A percentile compares a stretch with the other conserved stretches of the same genome.
These are phyloP conservation scores for Chaetomiaceae sp. DNA, from an alignment of 2,329 filamentous ascomycete species.

Conservation along the genomic window DNA sequence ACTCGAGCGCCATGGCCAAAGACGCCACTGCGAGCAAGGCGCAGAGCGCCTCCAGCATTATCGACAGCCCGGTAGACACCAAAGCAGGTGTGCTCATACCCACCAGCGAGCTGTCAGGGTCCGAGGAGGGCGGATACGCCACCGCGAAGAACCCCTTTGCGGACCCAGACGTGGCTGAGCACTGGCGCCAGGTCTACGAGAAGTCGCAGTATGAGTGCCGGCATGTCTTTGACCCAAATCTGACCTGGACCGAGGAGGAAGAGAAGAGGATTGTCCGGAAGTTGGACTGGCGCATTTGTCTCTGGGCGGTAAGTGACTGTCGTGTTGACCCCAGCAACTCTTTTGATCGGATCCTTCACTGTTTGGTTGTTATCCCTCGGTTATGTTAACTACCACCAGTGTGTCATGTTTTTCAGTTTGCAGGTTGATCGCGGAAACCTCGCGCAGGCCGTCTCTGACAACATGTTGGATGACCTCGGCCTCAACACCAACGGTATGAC, in stretches of 20 bases:
- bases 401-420: conserved; percentile 57
- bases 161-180: conserved; percentile 14
- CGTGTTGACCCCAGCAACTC: neutral
- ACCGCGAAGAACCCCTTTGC: conserved; percentile 18
- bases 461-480: conserved; percentile 51
- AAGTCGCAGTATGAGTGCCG: conserved; percentile 15
- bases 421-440: conserved; percentile 59
- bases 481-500: conserved; percentile 40
- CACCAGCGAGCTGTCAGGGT: conserved; percentile 13
- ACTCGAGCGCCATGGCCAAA: neutral
- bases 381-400: conserved; percentile 33
- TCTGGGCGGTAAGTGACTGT: conserved; percentile 34
- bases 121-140: conserved; percentile 11
- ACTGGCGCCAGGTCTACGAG: conserved; percentile 21
- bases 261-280: conserved; percentile 41
- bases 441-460: conserved; percentile 54
- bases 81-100: conserved; percentile 1
- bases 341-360: too few relatives aligned
- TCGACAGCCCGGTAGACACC: neutral
- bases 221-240: conserved; percentile 15
- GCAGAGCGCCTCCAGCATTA: neutral
- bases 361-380: too few relatives aligned
- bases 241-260: conserved; percentile 23
- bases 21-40: neutral
- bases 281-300: conserved; percentile 36